A percentile compares a stretch with the other conserved stretches of the same genome.
Conservation (phyloP, 805 yeast genomes). For the Maudiozyma serrabonitensis region DNA sequence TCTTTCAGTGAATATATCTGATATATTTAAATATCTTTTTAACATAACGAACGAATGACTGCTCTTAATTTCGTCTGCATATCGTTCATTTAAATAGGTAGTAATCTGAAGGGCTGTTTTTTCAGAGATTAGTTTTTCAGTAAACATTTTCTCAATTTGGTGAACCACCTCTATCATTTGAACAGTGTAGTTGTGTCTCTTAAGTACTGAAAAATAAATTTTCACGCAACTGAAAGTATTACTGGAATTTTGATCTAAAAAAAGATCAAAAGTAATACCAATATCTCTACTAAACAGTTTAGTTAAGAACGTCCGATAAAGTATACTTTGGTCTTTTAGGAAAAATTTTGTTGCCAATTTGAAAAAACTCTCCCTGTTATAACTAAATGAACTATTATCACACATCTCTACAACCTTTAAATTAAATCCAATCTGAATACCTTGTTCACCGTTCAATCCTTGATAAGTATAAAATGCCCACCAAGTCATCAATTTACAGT, state of each 20-base stretch:
- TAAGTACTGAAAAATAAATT: conserved; percentile 10
- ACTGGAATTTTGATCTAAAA: background rate
- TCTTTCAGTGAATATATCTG: conserved; percentile 21
- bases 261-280: conserved; percentile 2
- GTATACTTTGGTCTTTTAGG: conserved; percentile 4
- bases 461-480: conserved; percentile 25
- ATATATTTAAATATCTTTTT: conserved; percentile 20
- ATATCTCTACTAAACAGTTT: conserved; percentile 14
- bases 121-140: conserved; percentile 1
- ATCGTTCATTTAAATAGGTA: conserved; percentile 13
- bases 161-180: conserved; percentile 10
- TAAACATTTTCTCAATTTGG: conserved; percentile 5
- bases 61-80: conserved; percentile 15
- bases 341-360: conserved; percentile 8
- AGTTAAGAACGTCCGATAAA: conserved; percentile 9
- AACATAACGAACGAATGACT: conserved; percentile 17
- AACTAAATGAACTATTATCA: conserved; percentile 16
- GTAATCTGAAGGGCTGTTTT: conserved; percentile 6
- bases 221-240: conserved; percentile 5
- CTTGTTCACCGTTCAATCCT: conserved; percentile 9
- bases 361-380: conserved; percentile 16
- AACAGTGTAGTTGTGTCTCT: conserved; percentile 8
- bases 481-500: conserved; percentile 20
- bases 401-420: conserved; percentile 13
- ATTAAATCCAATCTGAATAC: conserved; percentile 12